Conservation (phyloP, 441 rosid genomes). For the Eutrema salsugineum region DNA sequence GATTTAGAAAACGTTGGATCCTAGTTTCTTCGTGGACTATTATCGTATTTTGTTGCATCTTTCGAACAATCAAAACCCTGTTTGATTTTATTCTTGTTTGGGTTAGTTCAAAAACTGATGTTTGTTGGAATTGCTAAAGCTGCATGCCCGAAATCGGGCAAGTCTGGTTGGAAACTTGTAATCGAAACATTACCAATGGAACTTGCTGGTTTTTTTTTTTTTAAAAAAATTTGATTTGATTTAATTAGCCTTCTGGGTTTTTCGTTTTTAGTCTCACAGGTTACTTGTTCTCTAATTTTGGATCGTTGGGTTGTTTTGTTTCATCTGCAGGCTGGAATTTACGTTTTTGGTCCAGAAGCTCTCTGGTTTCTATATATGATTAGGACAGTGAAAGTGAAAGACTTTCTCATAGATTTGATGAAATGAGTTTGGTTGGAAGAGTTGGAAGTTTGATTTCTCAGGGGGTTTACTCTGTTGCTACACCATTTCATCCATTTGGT, state of each 20-base stretch:
- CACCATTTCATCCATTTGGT: constrained; percentile 94
- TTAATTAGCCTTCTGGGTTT: background rate
- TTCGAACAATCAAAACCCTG: background rate
- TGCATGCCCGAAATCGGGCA: constrained; percentile 14
- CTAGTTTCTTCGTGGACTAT: constrained; percentile 4
- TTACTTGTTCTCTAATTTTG: constrained; percentile 10
- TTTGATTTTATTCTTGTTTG: background rate
- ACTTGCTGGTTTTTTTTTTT: background rate
- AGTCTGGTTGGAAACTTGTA: constrained; percentile 5
- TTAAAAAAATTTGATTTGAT: background rate
- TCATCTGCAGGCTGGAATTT: constrained; percentile 21
- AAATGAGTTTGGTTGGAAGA: constrained; percentile 87
- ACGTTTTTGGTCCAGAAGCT: background rate
- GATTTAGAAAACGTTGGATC: constrained; percentile 15
- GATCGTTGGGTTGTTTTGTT: constrained; percentile 23
- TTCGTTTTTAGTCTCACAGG: background rate
- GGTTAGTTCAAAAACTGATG: constrained; percentile 13
- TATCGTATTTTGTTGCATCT: background rate
- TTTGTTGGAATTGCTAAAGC: background rate
- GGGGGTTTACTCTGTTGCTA: constrained; percentile 87
- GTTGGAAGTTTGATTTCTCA: constrained; percentile 83
- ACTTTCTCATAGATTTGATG: constrained; percentile 4
- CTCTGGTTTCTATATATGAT: constrained; percentile 15
- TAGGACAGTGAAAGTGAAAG: background rate
- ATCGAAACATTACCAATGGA: background rate